Evolutionary conservation across 106 monocot species (phyloP), one percentile per base, ranked within the genome.

Genomic region (Apostasia shenzhenica): DNA sequence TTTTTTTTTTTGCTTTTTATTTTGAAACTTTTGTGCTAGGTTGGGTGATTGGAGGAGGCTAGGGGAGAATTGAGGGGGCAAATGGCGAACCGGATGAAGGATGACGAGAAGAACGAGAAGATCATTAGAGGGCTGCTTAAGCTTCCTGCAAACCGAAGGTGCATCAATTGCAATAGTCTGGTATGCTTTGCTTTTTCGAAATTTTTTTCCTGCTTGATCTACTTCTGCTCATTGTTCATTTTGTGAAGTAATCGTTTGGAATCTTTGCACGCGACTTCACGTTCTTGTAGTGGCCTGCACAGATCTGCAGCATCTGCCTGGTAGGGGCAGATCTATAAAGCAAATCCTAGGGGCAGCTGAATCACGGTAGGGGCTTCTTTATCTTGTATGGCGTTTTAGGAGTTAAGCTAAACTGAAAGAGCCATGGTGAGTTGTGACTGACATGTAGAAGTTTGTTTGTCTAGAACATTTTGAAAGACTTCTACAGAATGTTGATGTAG

Each of bases 91-190:
- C 76, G 91, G 77, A 61, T 95, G 51, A 95, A 88, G 68, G 91
- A 91, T 66, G 92, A 92, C 14, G 94, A 95, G 83, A 85, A 83
- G 81, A 91, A 91, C 65, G 94, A 95, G 84, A 85, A 72, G 81
- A 95, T 91, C 14, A 95, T 95, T 51, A 80, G 94, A 66, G 91
- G 91, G 4, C 88, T 95, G 61, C 61, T 88, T 65, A 95, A 84
- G 81, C 94, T 85, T 56, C 88, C 91, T 9, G 75, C 79, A 4
- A 95, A 95, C 45, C 74, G 63, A 73, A 79, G 88, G 72, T 95
- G 94, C 68, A 86, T 91, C 76, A 91, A 95, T 76, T 95, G 94
- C 79, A 91, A 91, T 71, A 88, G 81, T 69, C 79, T 95, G 81
- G 94, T 95, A 77, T 63, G 67, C 56, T 61, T 70, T 44, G 45